phyloP scores from a whole-genome alignment of 768 basidiomycete genomes.

The Obba rivulosa region DNA sequence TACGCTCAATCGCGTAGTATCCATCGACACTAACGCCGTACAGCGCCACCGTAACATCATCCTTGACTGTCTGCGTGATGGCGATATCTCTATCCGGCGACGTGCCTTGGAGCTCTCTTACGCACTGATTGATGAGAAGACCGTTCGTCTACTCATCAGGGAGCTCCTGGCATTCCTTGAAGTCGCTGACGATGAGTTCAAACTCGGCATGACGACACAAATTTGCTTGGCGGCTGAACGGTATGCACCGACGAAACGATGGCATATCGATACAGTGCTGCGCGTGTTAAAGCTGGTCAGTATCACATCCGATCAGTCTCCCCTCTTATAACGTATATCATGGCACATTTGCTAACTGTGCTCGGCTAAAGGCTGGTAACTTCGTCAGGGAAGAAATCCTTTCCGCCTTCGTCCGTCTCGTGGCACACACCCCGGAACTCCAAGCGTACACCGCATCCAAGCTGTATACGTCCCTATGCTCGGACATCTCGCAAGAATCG shows the following conservation, averaged over 20 bases:
- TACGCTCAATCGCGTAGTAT: conserved; percentile 96
- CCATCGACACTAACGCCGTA: conserved; percentile 96
- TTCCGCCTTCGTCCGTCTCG: conserved; percentile 91
- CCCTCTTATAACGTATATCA: too few relatives aligned
- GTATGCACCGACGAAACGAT: conserved; percentile 95
- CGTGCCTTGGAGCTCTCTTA: conserved; percentile 96
- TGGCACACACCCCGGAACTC: conserved; percentile 94
- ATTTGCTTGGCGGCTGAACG: conserved; percentile 93
- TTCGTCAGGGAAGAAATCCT: conserved; percentile 96
- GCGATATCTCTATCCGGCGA: conserved; percentile 96
- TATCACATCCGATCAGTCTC: too few relatives aligned
- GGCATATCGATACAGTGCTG: conserved; percentile 98
- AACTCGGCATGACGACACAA: conserved; percentile 95
- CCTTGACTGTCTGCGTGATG: conserved; percentile 98
- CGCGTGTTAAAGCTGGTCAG: conserved; percentile 86
- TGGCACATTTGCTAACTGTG: background rate
- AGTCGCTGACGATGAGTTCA: conserved; percentile 98
- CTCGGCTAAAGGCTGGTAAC: conserved; percentile 75
- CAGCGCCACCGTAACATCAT: conserved; percentile 98
- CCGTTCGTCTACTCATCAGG: conserved; percentile 86
- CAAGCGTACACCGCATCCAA: conserved; percentile 94
- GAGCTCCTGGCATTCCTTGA: conserved; percentile 96
- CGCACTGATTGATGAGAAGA: conserved; percentile 92
- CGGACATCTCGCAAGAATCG: conserved; percentile 95
- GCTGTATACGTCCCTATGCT: conserved; percentile 79